phyloP scores from a whole-genome alignment of 2,329 filamentous ascomycete species.

The Paecilomyces variotii region DNA sequence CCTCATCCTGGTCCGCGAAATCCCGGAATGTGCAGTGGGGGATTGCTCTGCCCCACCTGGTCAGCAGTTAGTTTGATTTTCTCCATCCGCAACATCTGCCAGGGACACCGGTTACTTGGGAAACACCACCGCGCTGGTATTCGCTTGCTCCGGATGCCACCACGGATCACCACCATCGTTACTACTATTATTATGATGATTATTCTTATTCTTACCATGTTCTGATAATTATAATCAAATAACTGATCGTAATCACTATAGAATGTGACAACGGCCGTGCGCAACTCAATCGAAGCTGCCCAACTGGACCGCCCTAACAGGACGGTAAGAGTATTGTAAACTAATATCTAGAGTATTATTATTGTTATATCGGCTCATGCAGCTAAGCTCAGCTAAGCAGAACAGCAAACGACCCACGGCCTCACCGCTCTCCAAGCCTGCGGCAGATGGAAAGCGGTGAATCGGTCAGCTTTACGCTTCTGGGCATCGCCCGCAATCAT shows the following conservation, averaged over 20 bases:
- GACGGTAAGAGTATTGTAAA: not conserved
- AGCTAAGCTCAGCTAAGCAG: not conserved
- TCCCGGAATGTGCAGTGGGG: conserved; percentile 7
- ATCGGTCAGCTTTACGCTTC: conserved; percentile 7
- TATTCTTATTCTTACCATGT: no score
- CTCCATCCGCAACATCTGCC: conserved; percentile 8
- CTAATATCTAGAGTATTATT: no score
- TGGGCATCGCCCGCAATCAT: not conserved
- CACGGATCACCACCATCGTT: not conserved
- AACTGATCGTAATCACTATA: not conserved
- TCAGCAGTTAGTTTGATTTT: conserved; percentile 7
- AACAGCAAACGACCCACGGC: not conserved
- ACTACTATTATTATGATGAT: no score
- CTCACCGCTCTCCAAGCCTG: conserved; percentile 9
- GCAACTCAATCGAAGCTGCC: not conserved
- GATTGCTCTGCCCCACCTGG: conserved; percentile 5
- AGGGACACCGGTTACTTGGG: conserved; percentile 21
- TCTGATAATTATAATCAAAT: not conserved
- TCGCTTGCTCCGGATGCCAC: not conserved
- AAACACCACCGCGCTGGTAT: conserved; percentile 12
- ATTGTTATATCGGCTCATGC: not conserved
- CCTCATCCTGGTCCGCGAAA: conserved; percentile 8
- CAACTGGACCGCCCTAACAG: not conserved
- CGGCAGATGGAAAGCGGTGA: conserved; percentile 9
- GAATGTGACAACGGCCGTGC: not conserved